These are phyloP conservation scores for Calocybe gangraenosa DNA, from an alignment of 768 basidiomycete genomes.

Conservation along the genomic window DNA sequence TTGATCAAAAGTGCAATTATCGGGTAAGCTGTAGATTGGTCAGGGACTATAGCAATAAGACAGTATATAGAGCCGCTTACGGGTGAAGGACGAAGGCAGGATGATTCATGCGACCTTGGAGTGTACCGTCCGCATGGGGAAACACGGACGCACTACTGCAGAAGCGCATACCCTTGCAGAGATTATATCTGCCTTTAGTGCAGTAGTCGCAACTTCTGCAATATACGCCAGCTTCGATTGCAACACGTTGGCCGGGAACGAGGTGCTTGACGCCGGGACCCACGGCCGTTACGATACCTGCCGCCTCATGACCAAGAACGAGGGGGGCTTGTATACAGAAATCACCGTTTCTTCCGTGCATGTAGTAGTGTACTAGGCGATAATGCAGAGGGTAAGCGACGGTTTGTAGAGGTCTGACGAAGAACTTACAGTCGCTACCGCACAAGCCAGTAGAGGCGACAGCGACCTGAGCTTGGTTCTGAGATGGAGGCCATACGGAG, in stretches of 20 bases:
- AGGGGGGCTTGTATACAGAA: conserved; percentile 84
- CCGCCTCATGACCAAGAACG: conserved; percentile 90
- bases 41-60: neutral
- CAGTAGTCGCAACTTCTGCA: conserved; percentile 76
- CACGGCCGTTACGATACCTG: conserved; percentile 84
- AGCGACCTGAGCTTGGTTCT: conserved; percentile 75
- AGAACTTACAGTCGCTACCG: conserved; percentile 69
- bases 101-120: conserved; percentile 86
- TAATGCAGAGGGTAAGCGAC: neutral
- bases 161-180: conserved; percentile 89
- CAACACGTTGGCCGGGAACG: conserved; percentile 79
- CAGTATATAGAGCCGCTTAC: conserved; percentile 42
- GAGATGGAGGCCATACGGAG: conserved; percentile 63
- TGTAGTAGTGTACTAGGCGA: conserved; percentile 81
- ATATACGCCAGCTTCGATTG: conserved; percentile 90
- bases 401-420: conserved; percentile 3
- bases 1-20: conserved; percentile 68
- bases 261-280: conserved; percentile 65
- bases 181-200: conserved; percentile 79
- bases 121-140: conserved; percentile 90
- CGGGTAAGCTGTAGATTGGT: conserved; percentile 61
- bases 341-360: conserved; percentile 87
- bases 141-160: conserved; percentile 86
- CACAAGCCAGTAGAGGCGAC: conserved; percentile 87
- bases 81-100: conserved; percentile 83